Evolutionary conservation across 805 yeast species (phyloP).

Genomic region (Candida alai): DNA sequence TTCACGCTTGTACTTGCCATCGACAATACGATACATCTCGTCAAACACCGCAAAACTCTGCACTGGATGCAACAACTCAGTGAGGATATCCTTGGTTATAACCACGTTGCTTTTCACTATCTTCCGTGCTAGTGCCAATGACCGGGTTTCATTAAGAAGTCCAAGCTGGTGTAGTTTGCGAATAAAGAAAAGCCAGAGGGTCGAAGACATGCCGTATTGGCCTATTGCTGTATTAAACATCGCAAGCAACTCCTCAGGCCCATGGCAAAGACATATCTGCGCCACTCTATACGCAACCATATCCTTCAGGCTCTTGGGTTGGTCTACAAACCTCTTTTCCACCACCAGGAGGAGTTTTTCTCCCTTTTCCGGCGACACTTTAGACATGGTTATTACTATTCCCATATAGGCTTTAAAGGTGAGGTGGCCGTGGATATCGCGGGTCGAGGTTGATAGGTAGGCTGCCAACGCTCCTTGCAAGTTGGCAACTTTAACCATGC

Average conservation of each 20-base stretch:
- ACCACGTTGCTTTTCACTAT: constrained; percentile 21
- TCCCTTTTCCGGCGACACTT: constrained; percentile 23
- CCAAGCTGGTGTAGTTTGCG: constrained; percentile 29
- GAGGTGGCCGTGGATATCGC: constrained; percentile 16
- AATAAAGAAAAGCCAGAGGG: constrained; percentile 34
- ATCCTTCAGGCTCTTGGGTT: constrained; percentile 12
- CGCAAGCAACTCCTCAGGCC: constrained; percentile 34
- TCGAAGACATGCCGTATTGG: constrained; percentile 21
- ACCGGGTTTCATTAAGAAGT: constrained; percentile 26
- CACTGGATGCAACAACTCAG: constrained; percentile 28
- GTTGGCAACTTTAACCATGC: constrained; percentile 1
- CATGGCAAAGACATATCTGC: constrained; percentile 22
- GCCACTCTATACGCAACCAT: constrained; percentile 21
- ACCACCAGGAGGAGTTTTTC: constrained; percentile 23
- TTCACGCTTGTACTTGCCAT: not conserved
- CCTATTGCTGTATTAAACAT: constrained; percentile 29
- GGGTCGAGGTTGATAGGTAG: constrained; percentile 8
- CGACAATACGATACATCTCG: constrained; percentile 3
- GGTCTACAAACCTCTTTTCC: constrained; percentile 16
- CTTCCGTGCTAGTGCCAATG: constrained; percentile 23
- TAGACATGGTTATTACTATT: constrained; percentile 26
- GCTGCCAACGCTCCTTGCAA: constrained; percentile 29
- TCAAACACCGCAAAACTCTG: constrained; percentile 15
- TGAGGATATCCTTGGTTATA: constrained; percentile 31
- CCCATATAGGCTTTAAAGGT: constrained; percentile 35